phyloP scores from a whole-genome alignment of 495 filamentous ascomycete genomes.

The Trichoderma parareesei region DNA sequence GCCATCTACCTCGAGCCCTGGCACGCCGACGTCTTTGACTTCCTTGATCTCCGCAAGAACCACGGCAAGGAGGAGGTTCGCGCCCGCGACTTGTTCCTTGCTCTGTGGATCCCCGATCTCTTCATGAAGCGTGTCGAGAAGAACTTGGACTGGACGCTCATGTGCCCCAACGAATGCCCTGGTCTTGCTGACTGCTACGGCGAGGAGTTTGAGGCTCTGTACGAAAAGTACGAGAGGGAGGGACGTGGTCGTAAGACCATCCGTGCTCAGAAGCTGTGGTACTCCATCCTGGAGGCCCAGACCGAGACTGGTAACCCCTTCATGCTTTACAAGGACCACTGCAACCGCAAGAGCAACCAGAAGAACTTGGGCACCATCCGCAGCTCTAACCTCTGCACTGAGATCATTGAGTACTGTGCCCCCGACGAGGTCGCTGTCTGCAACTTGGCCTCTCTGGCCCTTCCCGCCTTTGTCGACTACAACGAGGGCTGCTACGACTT shows the following conservation, averaged over 20 bases:
- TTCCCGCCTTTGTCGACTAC: slow-evolving; percentile 83
- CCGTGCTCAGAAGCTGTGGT: slow-evolving; percentile 99
- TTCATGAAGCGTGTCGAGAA: slow-evolving; percentile 99
- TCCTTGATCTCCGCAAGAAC: slow-evolving; percentile 96
- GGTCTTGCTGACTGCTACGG: slow-evolving; percentile 94
- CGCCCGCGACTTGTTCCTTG: slow-evolving; percentile 94
- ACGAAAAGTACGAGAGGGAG: slow-evolving; percentile 87
- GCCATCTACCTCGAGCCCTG: slow-evolving; percentile 99
- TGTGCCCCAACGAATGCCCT: slow-evolving; percentile 93
- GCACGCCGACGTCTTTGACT: slow-evolving; percentile 97
- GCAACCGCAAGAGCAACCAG: slow-evolving; percentile 99
- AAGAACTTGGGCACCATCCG: slow-evolving; percentile 98
- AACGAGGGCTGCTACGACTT: slow-evolving; percentile 81
- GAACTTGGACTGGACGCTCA: slow-evolving; percentile 92
- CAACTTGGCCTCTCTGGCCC: slow-evolving; percentile 89
- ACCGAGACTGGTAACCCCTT: slow-evolving; percentile 98
- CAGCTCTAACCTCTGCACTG: slow-evolving; percentile 97
- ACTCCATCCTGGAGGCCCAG: slow-evolving; percentile 93
- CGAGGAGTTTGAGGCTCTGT: slow-evolving; percentile 92
- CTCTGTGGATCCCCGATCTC: slow-evolving; percentile 95
- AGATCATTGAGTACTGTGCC: slow-evolving; percentile 95
- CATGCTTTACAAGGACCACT: slow-evolving; percentile 98
- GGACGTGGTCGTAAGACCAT: slow-evolving; percentile 81
- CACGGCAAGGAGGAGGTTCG: slow-evolving; percentile 97
- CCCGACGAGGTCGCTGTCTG: slow-evolving; percentile 98